phyloP scores from a whole-genome alignment of 106 monocot genomes.

The Dioscorea dumetorum region DNA sequence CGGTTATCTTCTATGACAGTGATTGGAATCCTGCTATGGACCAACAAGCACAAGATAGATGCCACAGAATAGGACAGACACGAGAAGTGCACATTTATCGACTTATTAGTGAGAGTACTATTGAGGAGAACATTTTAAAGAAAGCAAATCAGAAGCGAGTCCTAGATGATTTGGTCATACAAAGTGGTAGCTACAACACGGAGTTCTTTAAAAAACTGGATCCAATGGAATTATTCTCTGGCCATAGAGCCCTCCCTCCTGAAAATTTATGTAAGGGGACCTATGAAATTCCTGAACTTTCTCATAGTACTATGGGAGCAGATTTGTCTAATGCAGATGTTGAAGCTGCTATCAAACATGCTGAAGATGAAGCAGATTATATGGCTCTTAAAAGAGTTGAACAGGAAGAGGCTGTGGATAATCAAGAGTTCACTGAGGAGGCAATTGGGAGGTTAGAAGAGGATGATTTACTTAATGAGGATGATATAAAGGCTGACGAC shows the following conservation, averaged over 20 bases:
- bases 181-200: conserved; percentile 95
- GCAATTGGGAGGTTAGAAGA: conserved; percentile 70
- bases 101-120: conserved; percentile 89
- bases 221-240: conserved; percentile 86
- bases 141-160: conserved; percentile 97
- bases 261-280: conserved; percentile 29
- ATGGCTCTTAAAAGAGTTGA: conserved; percentile 96
- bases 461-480: conserved; percentile 82
- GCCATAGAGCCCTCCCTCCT: conserved; percentile 35
- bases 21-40: conserved; percentile 99
- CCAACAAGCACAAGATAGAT: conserved; percentile 99
- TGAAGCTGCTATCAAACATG: conserved; percentile 90
- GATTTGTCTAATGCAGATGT: conserved; percentile 87
- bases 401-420: conserved; percentile 93
- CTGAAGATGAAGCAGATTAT: conserved; percentile 99
- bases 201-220: conserved; percentile 99
- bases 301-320: conserved; percentile 14
- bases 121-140: conserved; percentile 97
- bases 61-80: conserved; percentile 97
- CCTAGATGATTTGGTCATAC: conserved; percentile 98
- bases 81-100: conserved; percentile 97
- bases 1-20: conserved; percentile 99
- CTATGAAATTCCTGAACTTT: conserved; percentile 25
- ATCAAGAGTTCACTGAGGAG: conserved; percentile 97
- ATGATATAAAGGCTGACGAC: conserved; percentile 59